Base-by-base conservation (phyloP, 768 basidiomycete genomes). In the Macrolepiota fuliginosa region DNA sequence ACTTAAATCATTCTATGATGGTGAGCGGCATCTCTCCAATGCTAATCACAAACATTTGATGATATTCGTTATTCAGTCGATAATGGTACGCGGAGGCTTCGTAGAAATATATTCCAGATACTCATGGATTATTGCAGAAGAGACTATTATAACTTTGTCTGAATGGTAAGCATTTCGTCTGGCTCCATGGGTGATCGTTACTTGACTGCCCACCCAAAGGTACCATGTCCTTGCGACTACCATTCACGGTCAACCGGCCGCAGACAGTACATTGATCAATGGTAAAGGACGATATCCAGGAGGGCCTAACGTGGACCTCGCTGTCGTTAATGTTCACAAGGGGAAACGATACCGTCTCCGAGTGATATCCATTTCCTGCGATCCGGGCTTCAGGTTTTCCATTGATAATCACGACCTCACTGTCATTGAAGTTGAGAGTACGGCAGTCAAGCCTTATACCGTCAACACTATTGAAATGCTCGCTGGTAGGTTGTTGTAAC, bases 311-410 rank as follows among this genome's bases (percentile, higher is more conserved):
- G 66, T 71, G 1, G 67, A 73, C 1, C 72, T 85, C 19, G 66
- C 84, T 0, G 76, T 85, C 3, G 69, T 87, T 61, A 72, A 73
- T 36, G 82, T 87, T 22, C 51, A 68, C 2, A 62, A 54, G 0
- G 76, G 77, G 9, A 70, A 68, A 45, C 75, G 83, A 4, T 87
- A 86, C 64, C 79, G 86, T 17, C 81, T 87, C 70, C 79, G 86
- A 3, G 35, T 88, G 1, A 62, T 87, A 35, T 72, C 76, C 7
- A 76, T 80, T 10, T 81, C 84, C 22, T 87, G 87, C 67, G 76
- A 79, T 56, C 75, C 80, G 1, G 70, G 73, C 62, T 81, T 70
- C 58, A 39, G 58, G 0, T 82, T 84, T 64, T 79, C 81, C 6
- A 79, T 81, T 24, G 76, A 78, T 55, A 71, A 72, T 1, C 82